Evolutionary conservation across 805 yeast genomes (phyloP).

Genomic region (Scheffersomyces spartinae): DNA sequence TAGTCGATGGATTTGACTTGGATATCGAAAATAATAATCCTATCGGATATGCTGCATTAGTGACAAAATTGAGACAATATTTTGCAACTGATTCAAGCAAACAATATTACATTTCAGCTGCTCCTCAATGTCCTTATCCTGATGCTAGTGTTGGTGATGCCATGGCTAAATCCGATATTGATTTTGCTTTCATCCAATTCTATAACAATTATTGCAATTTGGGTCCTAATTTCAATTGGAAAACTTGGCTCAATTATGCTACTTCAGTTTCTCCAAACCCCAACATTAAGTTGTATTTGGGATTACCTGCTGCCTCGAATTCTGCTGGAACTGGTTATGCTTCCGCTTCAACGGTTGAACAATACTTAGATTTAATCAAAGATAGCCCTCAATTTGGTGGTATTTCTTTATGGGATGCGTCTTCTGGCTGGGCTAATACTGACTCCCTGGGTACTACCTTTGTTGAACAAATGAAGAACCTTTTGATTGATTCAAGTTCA

Average conservation of each 20-base stretch:
- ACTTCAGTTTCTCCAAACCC: conserved; percentile 47
- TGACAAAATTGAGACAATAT: conserved; percentile 15
- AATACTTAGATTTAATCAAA: conserved; percentile 7
- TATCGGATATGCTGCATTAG: conserved; percentile 55
- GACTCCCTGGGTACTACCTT: conserved; percentile 21
- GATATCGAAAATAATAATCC: conserved; percentile 55
- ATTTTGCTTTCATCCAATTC: conserved; percentile 79
- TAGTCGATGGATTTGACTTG: conserved; percentile 75
- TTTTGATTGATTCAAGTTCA: conserved; percentile 17
- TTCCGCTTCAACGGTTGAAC: conserved; percentile 8
- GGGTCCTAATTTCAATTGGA: conserved; percentile 40
- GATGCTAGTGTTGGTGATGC: conserved; percentile 35
- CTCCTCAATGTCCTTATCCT: conserved; percentile 88
- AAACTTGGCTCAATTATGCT: conserved; percentile 64
- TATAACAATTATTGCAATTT: conserved; percentile 75
- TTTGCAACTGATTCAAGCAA: conserved; percentile 27
- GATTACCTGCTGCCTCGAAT: conserved; percentile 48
- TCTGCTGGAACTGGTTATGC: conserved; percentile 52
- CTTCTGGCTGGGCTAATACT: conserved; percentile 38
- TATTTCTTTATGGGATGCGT: conserved; percentile 80
- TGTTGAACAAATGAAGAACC: conserved; percentile 35
- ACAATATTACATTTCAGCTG: conserved; percentile 67
- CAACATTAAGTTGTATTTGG: conserved; percentile 59
- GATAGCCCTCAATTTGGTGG: conserved; percentile 39
- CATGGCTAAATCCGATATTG: conserved; percentile 45